Conservation (phyloP, 495 filamentous ascomycete genomes). For the Aspergillus cavernicola region DNA sequence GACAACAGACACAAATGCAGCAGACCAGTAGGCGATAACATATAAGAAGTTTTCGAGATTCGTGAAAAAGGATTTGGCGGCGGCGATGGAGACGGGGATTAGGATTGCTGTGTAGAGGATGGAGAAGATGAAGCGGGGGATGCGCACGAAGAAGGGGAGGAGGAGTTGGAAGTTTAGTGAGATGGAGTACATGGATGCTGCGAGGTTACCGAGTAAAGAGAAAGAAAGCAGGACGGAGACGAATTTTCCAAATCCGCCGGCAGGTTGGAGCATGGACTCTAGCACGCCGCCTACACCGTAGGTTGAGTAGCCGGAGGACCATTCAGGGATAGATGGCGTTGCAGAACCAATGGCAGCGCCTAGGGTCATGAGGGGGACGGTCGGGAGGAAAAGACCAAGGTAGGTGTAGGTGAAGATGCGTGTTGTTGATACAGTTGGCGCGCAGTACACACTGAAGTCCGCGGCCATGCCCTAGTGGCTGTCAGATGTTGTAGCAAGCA, state of each 20-base stretch:
- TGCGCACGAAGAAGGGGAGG: conserved; percentile 38
- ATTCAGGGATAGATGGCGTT: conserved; percentile 26
- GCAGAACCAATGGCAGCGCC: conserved; percentile 52
- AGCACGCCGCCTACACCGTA: conserved; percentile 51
- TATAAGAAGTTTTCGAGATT: conserved; percentile 52
- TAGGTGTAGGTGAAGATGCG: conserved; percentile 24
- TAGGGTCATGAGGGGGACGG: conserved; percentile 48
- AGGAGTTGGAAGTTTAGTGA: conserved; percentile 57
- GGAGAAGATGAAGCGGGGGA: conserved; percentile 51
- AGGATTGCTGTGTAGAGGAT: conserved; percentile 47
- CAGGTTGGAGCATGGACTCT: conserved; percentile 49
- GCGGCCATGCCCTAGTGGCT: conserved; percentile 10
- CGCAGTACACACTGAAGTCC: conserved; percentile 14
- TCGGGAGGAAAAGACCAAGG: conserved; percentile 44
- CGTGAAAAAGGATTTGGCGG: conserved; percentile 47
- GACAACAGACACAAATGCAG: conserved; percentile 48
- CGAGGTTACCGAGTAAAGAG: conserved; percentile 50
- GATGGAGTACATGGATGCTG: conserved; percentile 38
- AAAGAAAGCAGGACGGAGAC: conserved; percentile 50
- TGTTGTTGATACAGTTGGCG: conserved; percentile 6
- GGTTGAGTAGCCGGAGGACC: conserved; percentile 42
- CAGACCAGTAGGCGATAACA: conserved; percentile 55
- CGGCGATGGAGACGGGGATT: conserved; percentile 49
- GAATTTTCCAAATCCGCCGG: conserved; percentile 55
- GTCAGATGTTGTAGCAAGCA: not conserved